phyloP scores from a whole-genome alignment of 2,329 filamentous ascomycete species.

The Trichophyton rubrum region DNA sequence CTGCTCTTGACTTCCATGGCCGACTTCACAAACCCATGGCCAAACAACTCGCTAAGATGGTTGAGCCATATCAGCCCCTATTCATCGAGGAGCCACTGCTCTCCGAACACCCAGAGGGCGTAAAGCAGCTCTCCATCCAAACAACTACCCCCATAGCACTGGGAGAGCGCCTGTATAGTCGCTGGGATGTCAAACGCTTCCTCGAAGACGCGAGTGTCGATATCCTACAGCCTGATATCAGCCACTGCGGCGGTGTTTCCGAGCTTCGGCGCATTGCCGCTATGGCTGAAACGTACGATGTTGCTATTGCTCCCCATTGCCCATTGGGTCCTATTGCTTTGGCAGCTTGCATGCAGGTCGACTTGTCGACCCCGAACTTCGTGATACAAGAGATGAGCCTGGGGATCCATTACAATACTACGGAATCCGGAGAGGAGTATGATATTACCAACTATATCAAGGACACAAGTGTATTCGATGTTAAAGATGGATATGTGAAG shows the following conservation, averaged over 20 bases:
- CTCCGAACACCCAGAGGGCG: slow-evolving; percentile 54
- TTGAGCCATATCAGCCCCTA: slow-evolving; percentile 57
- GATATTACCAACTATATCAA: slow-evolving; percentile 56
- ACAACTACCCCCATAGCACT: slow-evolving; percentile 56
- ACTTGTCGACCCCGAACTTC: slow-evolving; percentile 50
- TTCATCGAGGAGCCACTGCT: slow-evolving; percentile 66
- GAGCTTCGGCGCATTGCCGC: slow-evolving; percentile 56
- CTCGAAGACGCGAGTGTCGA: slow-evolving; percentile 57
- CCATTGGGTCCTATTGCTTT: slow-evolving; percentile 61
- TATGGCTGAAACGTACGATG: slow-evolving; percentile 62
- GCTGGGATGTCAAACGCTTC: slow-evolving; percentile 64
- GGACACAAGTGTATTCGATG: slow-evolving; percentile 52
- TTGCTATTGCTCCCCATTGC: slow-evolving; percentile 61
- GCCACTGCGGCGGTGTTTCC: slow-evolving; percentile 59
- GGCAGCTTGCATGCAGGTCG: slow-evolving; percentile 58
- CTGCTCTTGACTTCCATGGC: slow-evolving; percentile 66
- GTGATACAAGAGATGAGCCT: slow-evolving; percentile 48
- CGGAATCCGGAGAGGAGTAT: slow-evolving; percentile 35
- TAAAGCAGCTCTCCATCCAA: slow-evolving; percentile 47
- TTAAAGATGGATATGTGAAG: slow-evolving; percentile 54
- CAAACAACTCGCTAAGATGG: slow-evolving; percentile 55
- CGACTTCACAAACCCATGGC: slow-evolving; percentile 70
- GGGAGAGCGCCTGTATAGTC: slow-evolving; percentile 57
- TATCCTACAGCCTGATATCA: slow-evolving; percentile 60
- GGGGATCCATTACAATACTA: slow-evolving; percentile 58